A percentile compares a stretch with the other conserved stretches of the same genome.
These are phyloP conservation scores for Lentinula raphanica DNA, from an alignment of 768 basidiomycete genomes.

Conservation along the genomic window DNA sequence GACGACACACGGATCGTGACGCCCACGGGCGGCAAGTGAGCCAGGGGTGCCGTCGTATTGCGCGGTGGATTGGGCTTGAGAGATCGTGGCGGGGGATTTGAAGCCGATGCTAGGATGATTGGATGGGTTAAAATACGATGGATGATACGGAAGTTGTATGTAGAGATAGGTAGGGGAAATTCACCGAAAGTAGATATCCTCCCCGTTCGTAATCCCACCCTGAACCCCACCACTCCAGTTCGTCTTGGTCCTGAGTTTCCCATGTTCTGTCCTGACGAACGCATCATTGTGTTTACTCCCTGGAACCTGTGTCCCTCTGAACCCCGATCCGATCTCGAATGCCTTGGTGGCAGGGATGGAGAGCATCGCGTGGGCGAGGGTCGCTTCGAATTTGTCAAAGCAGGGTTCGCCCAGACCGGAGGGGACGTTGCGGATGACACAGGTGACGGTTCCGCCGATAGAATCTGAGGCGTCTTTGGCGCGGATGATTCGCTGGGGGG, in stretches of 20 bases:
- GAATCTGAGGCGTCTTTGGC: conserved; percentile 91
- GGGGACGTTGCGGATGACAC: conserved; percentile 88
- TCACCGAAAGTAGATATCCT: conserved; percentile 95
- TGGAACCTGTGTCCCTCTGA: conserved; percentile 89
- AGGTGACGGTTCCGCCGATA: conserved; percentile 97
- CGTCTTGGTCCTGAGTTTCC: conserved; percentile 74
- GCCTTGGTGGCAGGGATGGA: conserved; percentile 98
- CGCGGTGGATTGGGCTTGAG: conserved; percentile 83
- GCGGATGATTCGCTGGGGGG: conserved; percentile 90
- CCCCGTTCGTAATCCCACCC: conserved; percentile 96
- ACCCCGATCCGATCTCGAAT: conserved; percentile 97
- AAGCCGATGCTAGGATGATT: conserved; percentile 80
- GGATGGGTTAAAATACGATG: too few species aligned
- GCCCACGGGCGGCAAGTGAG: conserved; percentile 81
- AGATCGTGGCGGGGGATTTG: conserved; percentile 98
- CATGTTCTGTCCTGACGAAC: conserved; percentile 62
- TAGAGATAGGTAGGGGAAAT: conserved; percentile 20
- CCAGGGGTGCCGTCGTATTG: conserved; percentile 92
- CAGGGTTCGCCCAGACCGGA: conserved; percentile 93
- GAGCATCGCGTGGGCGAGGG: conserved; percentile 95
- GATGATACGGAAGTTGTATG: too few species aligned
- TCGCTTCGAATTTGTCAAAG: conserved; percentile 98
- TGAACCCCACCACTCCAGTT: conserved; percentile 98
- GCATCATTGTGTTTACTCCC: conserved; percentile 92
- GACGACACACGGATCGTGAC: conserved; percentile 97